These are phyloP conservation scores for Fusarium dimerum DNA, from an alignment of 2,329 filamentous ascomycete genomes.

Conservation along the genomic window DNA sequence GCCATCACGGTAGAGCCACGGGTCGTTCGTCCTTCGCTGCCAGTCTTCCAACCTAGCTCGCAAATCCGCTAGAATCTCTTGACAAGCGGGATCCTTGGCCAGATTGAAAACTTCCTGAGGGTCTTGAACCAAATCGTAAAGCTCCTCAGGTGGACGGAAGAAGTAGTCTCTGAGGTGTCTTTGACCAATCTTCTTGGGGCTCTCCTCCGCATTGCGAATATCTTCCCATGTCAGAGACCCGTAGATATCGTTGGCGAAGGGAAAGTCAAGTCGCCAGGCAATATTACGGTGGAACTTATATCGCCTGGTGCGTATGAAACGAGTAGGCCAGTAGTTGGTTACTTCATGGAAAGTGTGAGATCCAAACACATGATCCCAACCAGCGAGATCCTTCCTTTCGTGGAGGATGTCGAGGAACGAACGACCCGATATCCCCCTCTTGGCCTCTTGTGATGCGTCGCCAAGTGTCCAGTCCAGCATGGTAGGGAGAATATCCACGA, in stretches of 20 bases:
- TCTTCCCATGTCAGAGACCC: conserved; percentile 45
- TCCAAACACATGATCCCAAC: conserved; percentile 45
- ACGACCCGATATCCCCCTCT: too few relatives aligned
- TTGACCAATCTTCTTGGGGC: conserved; percentile 35
- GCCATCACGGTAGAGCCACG: conserved; percentile 4
- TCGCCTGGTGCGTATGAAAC: conserved; percentile 42
- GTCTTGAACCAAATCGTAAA: conserved; percentile 48
- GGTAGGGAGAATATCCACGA: conserved; percentile 47
- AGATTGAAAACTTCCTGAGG: conserved; percentile 48
- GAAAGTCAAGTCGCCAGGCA: conserved; percentile 50
- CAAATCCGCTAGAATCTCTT: neutral
- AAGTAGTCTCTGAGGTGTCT: conserved; percentile 45
- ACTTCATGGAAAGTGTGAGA: conserved; percentile 55
- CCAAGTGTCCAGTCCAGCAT: conserved; percentile 42
- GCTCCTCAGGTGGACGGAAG: conserved; percentile 44
- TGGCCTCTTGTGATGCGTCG: conserved; percentile 1
- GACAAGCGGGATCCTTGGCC: conserved; percentile 1
- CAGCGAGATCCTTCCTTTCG: neutral
- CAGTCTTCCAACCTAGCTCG: neutral
- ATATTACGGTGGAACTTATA: conserved; percentile 55
- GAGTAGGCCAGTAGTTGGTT: conserved; percentile 52
- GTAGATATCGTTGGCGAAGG: conserved; percentile 49
- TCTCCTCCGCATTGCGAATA: conserved; percentile 38
- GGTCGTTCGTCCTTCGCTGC: conserved; percentile 5
- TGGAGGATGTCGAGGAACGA: too few relatives aligned